These are phyloP conservation scores for Pholiota conissans DNA, from an alignment of 768 basidiomycete genomes.

Conservation along the genomic window DNA sequence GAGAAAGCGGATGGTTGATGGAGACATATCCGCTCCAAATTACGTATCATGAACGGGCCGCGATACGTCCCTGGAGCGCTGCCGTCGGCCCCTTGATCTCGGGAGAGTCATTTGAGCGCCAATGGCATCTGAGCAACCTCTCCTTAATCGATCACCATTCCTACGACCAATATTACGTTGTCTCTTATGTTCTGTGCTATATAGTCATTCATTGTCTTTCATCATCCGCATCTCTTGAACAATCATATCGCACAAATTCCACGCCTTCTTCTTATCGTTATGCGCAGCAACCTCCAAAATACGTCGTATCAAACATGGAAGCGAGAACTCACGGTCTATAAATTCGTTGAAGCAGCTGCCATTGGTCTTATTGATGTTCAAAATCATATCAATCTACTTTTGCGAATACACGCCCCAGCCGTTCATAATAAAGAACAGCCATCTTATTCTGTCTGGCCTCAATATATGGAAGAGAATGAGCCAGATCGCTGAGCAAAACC, in stretches of 20 bases:
- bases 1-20: background rate
- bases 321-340: too few relatives aligned
- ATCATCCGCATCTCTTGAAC: too few relatives aligned
- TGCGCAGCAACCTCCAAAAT: background rate
- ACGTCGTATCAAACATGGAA: too few relatives aligned
- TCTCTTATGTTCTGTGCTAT: too few relatives aligned
- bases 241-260: background rate
- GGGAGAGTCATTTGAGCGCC: background rate
- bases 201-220: too few relatives aligned
- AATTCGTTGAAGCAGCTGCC: too few relatives aligned
- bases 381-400: constrained; percentile 1
- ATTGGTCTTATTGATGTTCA: too few relatives aligned
- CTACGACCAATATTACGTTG: too few relatives aligned
- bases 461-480: constrained; percentile 45
- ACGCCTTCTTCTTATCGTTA: background rate
- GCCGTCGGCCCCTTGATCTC: background rate
- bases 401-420: constrained; percentile 43
- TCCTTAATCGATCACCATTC: background rate
- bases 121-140: too few relatives aligned
- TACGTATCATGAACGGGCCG: background rate
- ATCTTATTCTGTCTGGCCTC: constrained; percentile 41
- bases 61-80: background rate
- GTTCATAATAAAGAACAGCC: constrained; percentile 49
- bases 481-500: constrained; percentile 34
- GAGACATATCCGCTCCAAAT: background rate